phyloP scores from a whole-genome alignment of 2,329 filamentous ascomycete species.

The Sporothrix protearum region DNA sequence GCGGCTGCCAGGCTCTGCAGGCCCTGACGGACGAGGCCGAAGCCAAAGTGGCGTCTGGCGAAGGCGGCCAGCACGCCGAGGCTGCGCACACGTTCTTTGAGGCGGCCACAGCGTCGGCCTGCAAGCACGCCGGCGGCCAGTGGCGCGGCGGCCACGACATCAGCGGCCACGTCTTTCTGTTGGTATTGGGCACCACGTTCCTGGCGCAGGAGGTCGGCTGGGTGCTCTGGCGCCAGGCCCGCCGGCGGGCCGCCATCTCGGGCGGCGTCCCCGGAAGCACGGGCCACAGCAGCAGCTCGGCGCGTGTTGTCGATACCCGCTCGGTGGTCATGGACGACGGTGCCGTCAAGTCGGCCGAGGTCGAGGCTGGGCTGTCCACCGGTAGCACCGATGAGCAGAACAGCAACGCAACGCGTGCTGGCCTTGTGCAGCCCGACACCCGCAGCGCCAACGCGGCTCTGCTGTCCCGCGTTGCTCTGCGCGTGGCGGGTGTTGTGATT shows the following conservation, averaged over 20 bases:
- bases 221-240: conserved; percentile 46
- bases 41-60: conserved; percentile 18
- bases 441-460: conserved; percentile 6
- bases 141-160: conserved; percentile 98
- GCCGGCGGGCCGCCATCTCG: conserved; percentile 27
- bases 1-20: conserved; percentile 65
- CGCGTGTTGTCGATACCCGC: conserved; percentile 52
- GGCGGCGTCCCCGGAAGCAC: neutral
- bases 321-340: conserved; percentile 64
- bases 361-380: conserved; percentile 40
- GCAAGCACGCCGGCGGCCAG: conserved; percentile 73
- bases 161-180: conserved; percentile 88
- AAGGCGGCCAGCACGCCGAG: neutral
- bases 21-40: conserved; percentile 46
- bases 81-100: conserved; percentile 28
- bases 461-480: conserved; percentile 26
- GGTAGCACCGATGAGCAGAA: neutral
- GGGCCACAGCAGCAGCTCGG: conserved; percentile 34
- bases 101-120: conserved; percentile 70
- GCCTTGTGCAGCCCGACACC: conserved; percentile 18
- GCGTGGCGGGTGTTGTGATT: conserved; percentile 60
- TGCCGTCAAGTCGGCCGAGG: conserved; percentile 56
- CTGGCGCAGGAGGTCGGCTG: conserved; percentile 74
- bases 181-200: conserved; percentile 79
- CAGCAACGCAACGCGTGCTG: conserved; percentile 28